These are phyloP conservation scores for Podosphaera leucotricha DNA, from an alignment of 2,329 filamentous ascomycete species.

Conservation along the genomic window DNA sequence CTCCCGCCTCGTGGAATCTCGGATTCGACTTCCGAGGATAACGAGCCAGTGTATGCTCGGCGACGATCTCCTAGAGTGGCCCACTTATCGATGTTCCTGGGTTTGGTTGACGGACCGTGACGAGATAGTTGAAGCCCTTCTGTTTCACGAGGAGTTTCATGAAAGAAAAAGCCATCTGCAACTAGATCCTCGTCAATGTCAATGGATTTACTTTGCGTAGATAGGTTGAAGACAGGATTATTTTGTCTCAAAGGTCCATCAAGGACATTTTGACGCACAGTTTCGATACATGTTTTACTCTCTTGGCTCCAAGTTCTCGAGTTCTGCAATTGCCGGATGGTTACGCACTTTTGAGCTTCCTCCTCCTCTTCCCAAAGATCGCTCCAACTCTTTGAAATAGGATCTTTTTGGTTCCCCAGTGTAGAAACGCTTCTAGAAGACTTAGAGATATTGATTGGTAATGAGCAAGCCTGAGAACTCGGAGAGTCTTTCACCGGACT, in stretches of 20 bases:
- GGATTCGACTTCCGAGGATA: constrained; percentile 16
- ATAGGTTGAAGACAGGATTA: constrained; percentile 19
- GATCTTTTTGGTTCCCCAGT: constrained; percentile 42
- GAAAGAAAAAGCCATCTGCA: constrained; percentile 49
- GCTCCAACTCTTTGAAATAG: constrained; percentile 95
- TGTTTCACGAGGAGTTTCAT: constrained; percentile 29
- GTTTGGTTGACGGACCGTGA: constrained; percentile 45
- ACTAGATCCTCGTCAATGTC: constrained; percentile 41
- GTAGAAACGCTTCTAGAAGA: constrained; percentile 47
- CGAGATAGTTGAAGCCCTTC: constrained; percentile 20
- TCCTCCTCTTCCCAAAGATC: constrained; percentile 92
- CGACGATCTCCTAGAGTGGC: constrained; percentile 65
- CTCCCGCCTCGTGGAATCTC: constrained; percentile 25
- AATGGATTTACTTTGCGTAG: background rate
- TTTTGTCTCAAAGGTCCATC: constrained; percentile 32
- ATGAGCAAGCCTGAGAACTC: constrained; percentile 39
- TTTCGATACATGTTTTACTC: constrained; percentile 22
- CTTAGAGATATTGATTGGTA: constrained; percentile 61
- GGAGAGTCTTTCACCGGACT: constrained; percentile 27
- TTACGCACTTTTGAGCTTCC: constrained; percentile 35
- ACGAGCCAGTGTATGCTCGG: constrained; percentile 34
- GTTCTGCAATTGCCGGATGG: constrained; percentile 37
- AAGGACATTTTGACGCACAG: constrained; percentile 24
- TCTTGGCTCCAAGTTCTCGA: constrained; percentile 55
- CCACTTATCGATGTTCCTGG: constrained; percentile 59